Evolutionary conservation across 306 rosid species (phyloP).

Genomic region (Nissolia schottii): DNA sequence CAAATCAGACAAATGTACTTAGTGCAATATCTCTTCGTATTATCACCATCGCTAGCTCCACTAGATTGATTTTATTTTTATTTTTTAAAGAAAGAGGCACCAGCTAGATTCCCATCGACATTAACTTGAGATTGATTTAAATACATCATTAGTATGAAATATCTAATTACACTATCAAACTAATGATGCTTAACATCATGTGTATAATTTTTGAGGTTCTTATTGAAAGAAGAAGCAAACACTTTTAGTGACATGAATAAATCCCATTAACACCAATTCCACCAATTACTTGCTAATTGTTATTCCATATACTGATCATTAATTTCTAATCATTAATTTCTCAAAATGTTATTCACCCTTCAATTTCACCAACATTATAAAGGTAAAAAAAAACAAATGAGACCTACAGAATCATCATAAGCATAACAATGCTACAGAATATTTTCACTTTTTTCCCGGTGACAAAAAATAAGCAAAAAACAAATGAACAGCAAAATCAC

Average conservation of each 20-base stretch:
- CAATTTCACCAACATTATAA: too few species aligned
- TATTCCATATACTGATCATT: not conserved
- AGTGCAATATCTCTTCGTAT: conserved; percentile 14
- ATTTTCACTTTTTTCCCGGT: not conserved
- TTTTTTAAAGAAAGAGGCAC: not conserved
- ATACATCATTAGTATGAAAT: too few species aligned
- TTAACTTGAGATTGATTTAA: too few species aligned
- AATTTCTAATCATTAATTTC: not conserved
- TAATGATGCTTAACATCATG: too few species aligned
- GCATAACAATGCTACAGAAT: not conserved
- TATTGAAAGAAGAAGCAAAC: too few species aligned
- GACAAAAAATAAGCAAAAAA: not conserved
- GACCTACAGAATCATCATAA: too few species aligned
- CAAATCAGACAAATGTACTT: not conserved
- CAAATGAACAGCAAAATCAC: not conserved
- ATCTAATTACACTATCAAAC: too few species aligned
- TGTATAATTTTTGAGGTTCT: too few species aligned
- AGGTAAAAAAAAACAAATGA: too few species aligned
- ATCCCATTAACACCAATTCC: not conserved
- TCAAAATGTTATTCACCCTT: not conserved
- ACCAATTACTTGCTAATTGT: not conserved
- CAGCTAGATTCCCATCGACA: conserved; percentile 6
- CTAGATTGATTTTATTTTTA: not conserved
- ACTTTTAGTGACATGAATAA: too few species aligned
- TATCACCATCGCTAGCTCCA: conserved; percentile 18